Conservation (phyloP, 2,329 filamentous ascomycete species). For the Trichoderma afroharzianum region DNA sequence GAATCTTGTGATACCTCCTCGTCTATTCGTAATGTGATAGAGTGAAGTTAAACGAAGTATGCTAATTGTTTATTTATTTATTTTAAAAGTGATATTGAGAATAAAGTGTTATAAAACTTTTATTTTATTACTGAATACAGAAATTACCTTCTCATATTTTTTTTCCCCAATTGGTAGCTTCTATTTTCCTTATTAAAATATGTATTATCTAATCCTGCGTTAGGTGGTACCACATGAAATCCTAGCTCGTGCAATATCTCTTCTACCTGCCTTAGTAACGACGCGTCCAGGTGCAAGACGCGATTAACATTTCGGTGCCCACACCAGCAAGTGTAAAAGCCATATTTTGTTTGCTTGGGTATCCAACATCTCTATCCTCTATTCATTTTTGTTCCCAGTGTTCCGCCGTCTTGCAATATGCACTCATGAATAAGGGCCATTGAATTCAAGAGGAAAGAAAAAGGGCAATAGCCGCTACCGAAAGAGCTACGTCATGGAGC, state of each 20-base stretch:
- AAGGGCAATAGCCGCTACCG: background rate
- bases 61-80: background rate
- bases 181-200: background rate
- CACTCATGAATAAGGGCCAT: background rate
- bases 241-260: background rate
- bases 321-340: background rate
- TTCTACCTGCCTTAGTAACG: background rate
- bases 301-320: background rate
- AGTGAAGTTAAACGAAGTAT: background rate
- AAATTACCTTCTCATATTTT: background rate
- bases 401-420: background rate
- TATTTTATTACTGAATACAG: background rate
- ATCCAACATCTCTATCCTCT: background rate
- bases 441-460: background rate
- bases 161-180: background rate
- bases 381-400: background rate
- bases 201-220: background rate
- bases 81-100: background rate
- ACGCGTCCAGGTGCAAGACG: background rate
- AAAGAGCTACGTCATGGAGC: slow-evolving; percentile 30
- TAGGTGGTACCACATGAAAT: background rate
- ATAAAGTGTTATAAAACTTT: background rate
- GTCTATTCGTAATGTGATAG: background rate
- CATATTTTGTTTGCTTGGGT: background rate
- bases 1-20: background rate